phyloP scores from a whole-genome alignment of 2,329 filamentous ascomycete genomes.

The Cercospora nicotianae region DNA sequence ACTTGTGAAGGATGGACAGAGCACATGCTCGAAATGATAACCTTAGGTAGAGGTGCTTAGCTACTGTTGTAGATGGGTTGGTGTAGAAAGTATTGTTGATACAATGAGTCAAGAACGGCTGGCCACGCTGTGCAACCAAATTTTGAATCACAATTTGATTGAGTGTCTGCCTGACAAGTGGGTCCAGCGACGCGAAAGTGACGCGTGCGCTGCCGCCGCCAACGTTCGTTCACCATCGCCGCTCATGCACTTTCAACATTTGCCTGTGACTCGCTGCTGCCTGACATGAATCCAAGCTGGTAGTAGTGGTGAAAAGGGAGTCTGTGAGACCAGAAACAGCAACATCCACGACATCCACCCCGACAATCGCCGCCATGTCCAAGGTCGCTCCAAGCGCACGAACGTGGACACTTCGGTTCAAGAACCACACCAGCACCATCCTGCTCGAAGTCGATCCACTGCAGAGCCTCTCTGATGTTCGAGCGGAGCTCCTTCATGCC shows the following conservation, averaged over 20 bases:
- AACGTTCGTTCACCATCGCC: neutral
- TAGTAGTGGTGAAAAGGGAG: neutral
- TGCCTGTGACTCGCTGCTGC: neutral
- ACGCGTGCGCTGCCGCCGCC: neutral
- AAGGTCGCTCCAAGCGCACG: conserved; percentile 32
- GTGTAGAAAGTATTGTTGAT: neutral
- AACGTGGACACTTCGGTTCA: conserved; percentile 49
- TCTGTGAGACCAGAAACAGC: neutral
- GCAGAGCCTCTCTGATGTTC: conserved; percentile 43
- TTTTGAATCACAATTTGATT: neutral
- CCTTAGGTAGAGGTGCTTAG: neutral
- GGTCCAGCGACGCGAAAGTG: neutral
- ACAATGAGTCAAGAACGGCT: neutral
- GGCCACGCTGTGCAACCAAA: neutral
- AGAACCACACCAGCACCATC: conserved; percentile 48
- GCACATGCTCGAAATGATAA: neutral
- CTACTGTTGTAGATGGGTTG: neutral
- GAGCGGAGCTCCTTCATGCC: conserved; percentile 44
- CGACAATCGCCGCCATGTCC: conserved; percentile 8
- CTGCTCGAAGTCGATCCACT: conserved; percentile 50
- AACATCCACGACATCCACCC: neutral
- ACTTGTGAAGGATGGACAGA: neutral
- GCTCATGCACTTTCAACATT: neutral
- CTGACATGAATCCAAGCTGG: neutral
- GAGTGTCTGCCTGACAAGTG: neutral